Conservation (phyloP, 164 flowering plant genomes). For the Nymphaea thermarum region DNA sequence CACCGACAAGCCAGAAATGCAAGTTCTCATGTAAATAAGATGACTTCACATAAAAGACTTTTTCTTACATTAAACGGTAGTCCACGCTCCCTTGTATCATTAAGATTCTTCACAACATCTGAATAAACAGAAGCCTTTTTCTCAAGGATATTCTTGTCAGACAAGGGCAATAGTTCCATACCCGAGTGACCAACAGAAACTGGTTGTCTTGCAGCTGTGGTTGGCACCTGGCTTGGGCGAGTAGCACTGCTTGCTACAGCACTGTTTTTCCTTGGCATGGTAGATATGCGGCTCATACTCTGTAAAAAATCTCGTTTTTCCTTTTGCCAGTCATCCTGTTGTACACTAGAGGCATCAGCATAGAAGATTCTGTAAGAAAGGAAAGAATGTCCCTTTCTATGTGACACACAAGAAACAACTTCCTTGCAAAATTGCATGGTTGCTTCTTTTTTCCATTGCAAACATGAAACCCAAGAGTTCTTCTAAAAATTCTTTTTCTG, state of each 20-base stretch:
- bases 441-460: too few species aligned
- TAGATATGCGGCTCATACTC: constrained; percentile 77
- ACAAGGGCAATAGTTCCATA: constrained; percentile 39
- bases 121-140: constrained; percentile 69
- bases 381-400: not conserved
- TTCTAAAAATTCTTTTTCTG: too few species aligned
- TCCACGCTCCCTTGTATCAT: constrained; percentile 68
- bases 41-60: not conserved
- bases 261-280: constrained; percentile 55
- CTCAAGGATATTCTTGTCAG: constrained; percentile 49
- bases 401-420: too few species aligned
- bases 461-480: too few species aligned
- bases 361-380: not conserved
- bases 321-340: constrained; percentile 96
- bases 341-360: constrained; percentile 3
- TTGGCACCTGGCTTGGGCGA: constrained; percentile 37
- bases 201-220: constrained; percentile 39
- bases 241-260: constrained; percentile 21
- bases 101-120: constrained; percentile 68
- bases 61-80: constrained; percentile 55
- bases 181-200: constrained; percentile 35
- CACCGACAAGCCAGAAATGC: too few species aligned
- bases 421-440: too few species aligned
- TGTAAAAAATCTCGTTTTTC: constrained; percentile 86
- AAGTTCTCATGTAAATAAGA: too few species aligned